Base-by-base conservation (phyloP, 2,329 filamentous ascomycete genomes). In the Exophiala bonariae region DNA sequence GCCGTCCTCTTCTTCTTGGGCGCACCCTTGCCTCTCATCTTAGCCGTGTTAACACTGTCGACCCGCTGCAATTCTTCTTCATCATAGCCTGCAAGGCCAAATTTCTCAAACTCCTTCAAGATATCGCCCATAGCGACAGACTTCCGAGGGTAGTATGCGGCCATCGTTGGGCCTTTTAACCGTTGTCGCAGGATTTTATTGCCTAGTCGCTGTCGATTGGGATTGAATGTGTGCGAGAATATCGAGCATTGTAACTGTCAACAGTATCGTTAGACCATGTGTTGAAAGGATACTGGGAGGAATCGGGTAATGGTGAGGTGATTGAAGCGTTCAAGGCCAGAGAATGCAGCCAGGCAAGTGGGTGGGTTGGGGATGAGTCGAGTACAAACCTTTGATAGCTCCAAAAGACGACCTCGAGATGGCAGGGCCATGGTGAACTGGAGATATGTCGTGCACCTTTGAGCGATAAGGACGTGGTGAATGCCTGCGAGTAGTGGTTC, bases 101-200 rank as follows among this genome's bases (percentile, higher is more conserved):
- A 77, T 37, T 67, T 78, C 14, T 74, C 76, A 61, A 91, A 89
- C 39, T 80, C 74, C 52, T 81, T 81, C 64, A 86, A 83, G 52
- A 96, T 68, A 57, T 95, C 88, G 58, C 81, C 79, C 52, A 95
- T 80, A 0, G 85, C 85, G 18, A 81, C 82, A 13, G 85, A 74
- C 52, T 78, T 86, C 56, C 84, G 82, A 2, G 93, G 93, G 66
- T 99, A 99, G 77, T 96, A 99, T 48, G 88, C 79, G 31, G 85
- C 86, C 56, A 96, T 72, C 0, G 86, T 74, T 22, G 90, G 88
- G n/a, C 93, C 93, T 63, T 81, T 83, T 54, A 97, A 76, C 63
- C 91, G 83, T 68, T 96, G 87, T 63, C 91, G 88, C 50, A 99
- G 78, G 66, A 99, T 78, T 71, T 93, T 95, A 74, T 93, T 96